Conservation (phyloP, 257 asterid species). For the Solanum pennellii region DNA sequence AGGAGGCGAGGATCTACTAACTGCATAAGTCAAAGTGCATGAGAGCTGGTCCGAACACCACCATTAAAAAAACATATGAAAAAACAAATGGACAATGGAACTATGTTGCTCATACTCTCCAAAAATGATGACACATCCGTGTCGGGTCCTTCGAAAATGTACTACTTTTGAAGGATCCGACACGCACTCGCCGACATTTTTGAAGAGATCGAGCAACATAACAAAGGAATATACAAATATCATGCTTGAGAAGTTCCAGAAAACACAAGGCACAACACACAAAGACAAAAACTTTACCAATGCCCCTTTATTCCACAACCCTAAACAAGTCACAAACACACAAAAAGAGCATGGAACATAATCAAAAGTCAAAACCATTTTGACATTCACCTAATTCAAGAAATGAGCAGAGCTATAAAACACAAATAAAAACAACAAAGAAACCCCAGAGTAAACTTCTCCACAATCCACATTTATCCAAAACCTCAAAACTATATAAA, state of each 20-base stretch:
- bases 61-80: not conserved
- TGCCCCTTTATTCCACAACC: not conserved
- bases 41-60: not conserved
- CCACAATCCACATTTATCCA: not conserved
- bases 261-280: not conserved
- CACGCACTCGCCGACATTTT: not conserved
- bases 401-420: not conserved
- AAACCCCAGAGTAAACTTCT: not conserved
- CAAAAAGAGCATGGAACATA: not conserved
- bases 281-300: not conserved
- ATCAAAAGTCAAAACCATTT: not conserved
- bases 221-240: not conserved
- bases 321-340: not conserved
- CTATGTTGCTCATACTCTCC: not conserved
- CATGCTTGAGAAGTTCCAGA: not conserved
- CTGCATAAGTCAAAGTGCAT: not conserved
- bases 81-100: not conserved
- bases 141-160: not conserved
- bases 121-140: not conserved
- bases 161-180: not conserved
- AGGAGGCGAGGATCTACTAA: not conserved
- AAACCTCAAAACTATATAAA: not conserved
- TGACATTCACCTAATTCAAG: not conserved
- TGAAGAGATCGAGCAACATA: not conserved
- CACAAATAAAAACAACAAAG: not conserved